Evolutionary conservation across 2,329 filamentous ascomycete genomes (phyloP).

Genomic region (Dactylellina parvicollis): DNA sequence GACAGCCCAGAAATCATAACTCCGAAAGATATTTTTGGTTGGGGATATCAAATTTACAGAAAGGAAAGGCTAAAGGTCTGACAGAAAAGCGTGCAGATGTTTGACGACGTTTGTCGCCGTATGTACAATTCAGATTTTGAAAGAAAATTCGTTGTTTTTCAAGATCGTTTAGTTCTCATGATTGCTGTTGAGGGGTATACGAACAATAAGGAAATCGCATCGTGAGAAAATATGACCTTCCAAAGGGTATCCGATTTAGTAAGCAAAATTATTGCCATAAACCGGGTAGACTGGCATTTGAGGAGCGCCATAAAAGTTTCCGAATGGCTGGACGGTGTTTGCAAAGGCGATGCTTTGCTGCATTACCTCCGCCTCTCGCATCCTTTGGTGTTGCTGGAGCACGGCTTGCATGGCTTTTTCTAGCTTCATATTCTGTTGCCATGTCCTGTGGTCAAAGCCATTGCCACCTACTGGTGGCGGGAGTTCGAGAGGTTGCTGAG

Average conservation of each 20-base stretch:
- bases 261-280: constrained; percentile 44
- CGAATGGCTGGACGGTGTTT: constrained; percentile 47
- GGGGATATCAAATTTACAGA: constrained; percentile 45
- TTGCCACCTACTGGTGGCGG: constrained; percentile 48
- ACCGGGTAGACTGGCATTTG: constrained; percentile 50
- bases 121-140: constrained; percentile 29
- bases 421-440: constrained; percentile 52
- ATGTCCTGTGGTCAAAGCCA: constrained; percentile 48
- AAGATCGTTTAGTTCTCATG: constrained; percentile 50
- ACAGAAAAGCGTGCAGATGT: constrained; percentile 27
- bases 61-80: constrained; percentile 49
- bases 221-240: constrained; percentile 44
- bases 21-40: constrained; percentile 41
- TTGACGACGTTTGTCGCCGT: constrained; percentile 4
- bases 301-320: constrained; percentile 45
- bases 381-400: constrained; percentile 44
- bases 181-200: constrained; percentile 46
- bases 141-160: constrained; percentile 41
- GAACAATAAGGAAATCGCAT: constrained; percentile 50
- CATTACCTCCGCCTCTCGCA: constrained; percentile 46
- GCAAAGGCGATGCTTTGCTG: constrained; percentile 48
- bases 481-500: constrained; percentile 43
- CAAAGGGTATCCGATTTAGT: constrained; percentile 33
- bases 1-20: constrained; percentile 28
- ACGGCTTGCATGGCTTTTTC: constrained; percentile 50